A percentile compares a stretch with the other conserved stretches of the same genome.
phyloP scores from a whole-genome alignment of 192 early-diverging fungal genomes.

The Coemansia sp. region DNA sequence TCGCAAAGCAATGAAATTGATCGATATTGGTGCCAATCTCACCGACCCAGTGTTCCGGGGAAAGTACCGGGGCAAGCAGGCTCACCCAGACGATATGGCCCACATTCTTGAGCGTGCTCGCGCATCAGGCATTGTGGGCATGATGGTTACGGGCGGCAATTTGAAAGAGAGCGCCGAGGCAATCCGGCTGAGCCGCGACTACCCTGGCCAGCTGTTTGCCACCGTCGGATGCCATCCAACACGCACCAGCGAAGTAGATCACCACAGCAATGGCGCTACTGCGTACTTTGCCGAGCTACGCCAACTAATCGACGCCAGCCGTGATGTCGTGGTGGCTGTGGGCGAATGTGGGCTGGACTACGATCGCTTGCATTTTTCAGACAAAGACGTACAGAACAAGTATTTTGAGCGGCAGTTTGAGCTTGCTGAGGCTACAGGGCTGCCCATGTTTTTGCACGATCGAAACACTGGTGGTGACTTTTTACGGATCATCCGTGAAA shows the following conservation, averaged over 20 bases:
- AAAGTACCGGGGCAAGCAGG: slow-evolving; percentile 73
- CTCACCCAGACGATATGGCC: slow-evolving; percentile 68
- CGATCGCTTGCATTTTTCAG: slow-evolving; percentile 84
- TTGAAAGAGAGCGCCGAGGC: slow-evolving; percentile 63
- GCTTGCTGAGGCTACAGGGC: slow-evolving; percentile 65
- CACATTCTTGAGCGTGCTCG: slow-evolving; percentile 65
- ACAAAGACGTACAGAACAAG: slow-evolving; percentile 68
- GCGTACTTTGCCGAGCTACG: slow-evolving; percentile 61
- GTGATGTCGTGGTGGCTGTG: slow-evolving; percentile 76
- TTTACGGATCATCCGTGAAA: slow-evolving; percentile 57
- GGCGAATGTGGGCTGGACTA: slow-evolving; percentile 96
- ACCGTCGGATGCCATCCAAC: slow-evolving; percentile 89
- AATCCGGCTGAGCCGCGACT: slow-evolving; percentile 53
- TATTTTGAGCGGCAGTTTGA: slow-evolving; percentile 81
- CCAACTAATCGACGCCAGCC: slow-evolving; percentile 32
- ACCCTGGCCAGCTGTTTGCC: slow-evolving; percentile 57
- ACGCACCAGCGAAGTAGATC: slow-evolving; percentile 69
- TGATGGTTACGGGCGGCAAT: slow-evolving; percentile 80
- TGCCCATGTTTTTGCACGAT: slow-evolving; percentile 93
- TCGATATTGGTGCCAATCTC: slow-evolving; percentile 88
- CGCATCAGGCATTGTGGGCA: slow-evolving; percentile 65
- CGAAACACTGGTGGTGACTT: slow-evolving; percentile 82
- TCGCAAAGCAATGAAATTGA: slow-evolving; percentile 25
- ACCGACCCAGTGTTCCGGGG: slow-evolving; percentile 86
- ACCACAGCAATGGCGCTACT: slow-evolving; percentile 57